Evolutionary conservation across 352 stramenopile genomes (phyloP).

Genomic region (Phytophthora cajani): DNA sequence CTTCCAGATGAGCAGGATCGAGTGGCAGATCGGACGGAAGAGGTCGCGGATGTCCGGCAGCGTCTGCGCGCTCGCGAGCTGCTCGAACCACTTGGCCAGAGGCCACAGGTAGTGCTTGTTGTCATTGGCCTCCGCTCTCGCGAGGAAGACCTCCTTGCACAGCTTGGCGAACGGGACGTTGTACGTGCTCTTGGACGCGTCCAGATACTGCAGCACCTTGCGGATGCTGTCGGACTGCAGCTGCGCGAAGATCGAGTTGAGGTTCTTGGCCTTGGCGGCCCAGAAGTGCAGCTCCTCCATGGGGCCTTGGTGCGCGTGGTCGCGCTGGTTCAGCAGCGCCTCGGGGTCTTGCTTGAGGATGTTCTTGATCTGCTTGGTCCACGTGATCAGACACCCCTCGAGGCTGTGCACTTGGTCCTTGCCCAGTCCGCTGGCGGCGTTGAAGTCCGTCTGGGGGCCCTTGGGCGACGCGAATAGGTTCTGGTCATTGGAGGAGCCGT

Average conservation of each 20-base stretch:
- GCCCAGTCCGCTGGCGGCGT: slow-evolving; percentile 30
- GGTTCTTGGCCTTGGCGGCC: slow-evolving; percentile 80
- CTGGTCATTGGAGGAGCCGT: background rate
- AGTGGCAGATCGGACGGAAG: slow-evolving; percentile 89
- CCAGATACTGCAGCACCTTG: slow-evolving; percentile 89
- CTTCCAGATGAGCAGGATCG: slow-evolving; percentile 92
- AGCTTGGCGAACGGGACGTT: slow-evolving; percentile 93
- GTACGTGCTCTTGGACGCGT: slow-evolving; percentile 90
- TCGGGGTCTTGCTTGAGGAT: slow-evolving; percentile 92
- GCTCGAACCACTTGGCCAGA: slow-evolving; percentile 69
- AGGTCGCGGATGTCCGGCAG: slow-evolving; percentile 71
- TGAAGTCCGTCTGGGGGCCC: slow-evolving; percentile 13
- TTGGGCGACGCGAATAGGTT: slow-evolving; percentile 5
- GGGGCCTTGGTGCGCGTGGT: slow-evolving; percentile 70
- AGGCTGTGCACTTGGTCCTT: slow-evolving; percentile 89
- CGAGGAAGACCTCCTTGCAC: slow-evolving; percentile 92
- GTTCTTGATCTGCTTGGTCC: slow-evolving; percentile 96
- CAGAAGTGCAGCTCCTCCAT: slow-evolving; percentile 92
- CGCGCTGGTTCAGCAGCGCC: slow-evolving; percentile 61
- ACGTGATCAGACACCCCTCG: slow-evolving; percentile 92
- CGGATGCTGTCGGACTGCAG: slow-evolving; percentile 88
- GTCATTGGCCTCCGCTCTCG: slow-evolving; percentile 87
- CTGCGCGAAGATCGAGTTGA: slow-evolving; percentile 93
- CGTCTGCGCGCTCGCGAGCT: slow-evolving; percentile 37
- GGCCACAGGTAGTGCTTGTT: slow-evolving; percentile 88